Base-by-base conservation (phyloP, 2,329 filamentous ascomycete species). In the Fusarium oxysporum region DNA sequence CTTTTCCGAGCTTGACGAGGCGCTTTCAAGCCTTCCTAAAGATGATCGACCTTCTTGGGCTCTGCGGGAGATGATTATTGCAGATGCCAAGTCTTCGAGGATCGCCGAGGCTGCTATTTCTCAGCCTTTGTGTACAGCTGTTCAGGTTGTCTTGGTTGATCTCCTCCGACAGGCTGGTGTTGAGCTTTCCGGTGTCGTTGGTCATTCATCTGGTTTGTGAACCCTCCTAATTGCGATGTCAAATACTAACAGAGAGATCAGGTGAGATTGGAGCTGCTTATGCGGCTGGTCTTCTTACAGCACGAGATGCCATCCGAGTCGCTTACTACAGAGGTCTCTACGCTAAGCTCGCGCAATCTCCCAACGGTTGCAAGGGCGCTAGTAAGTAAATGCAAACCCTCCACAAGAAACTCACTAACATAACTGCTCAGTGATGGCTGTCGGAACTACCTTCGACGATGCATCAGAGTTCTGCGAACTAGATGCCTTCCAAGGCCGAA, bases 241-340 rank as follows among this genome's bases (percentile, higher is more conserved):
- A 17, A 8, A 0, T 23, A 13, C 28, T 48, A 23, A 48, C 0
- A 12, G 1, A 23, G 5, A 23, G 14, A 0, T 0, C 3, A 51
- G 60, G 60, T 6, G 85, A 86, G 66, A 84, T 86, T 41, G 84
- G 80, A 0, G 85, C 84, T 3, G 83, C 84, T 0, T 86, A 85
- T 57, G 82, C 83, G 0, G 77, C 80, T 0, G 83, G 84, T 1
- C 65, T 73, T 0, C 65, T 86, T 8, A 76, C 80, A 0, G 73
- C 78, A 3, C 65, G 76, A 16, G 79, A 81, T 8, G 83, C 84
- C 4, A 64, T 64, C 25, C 35, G 25, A 8, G 28, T 51, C 12
- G 62, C 62, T 0, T 28, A 81, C 83, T 57, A 76, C 73, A 9
- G 73, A 77, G 2, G 82, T 1, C 28, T 61, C 4, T 40, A 28